phyloP scores from a whole-genome alignment of 2,329 filamentous ascomycete species.

The Fusarium chaquense region DNA sequence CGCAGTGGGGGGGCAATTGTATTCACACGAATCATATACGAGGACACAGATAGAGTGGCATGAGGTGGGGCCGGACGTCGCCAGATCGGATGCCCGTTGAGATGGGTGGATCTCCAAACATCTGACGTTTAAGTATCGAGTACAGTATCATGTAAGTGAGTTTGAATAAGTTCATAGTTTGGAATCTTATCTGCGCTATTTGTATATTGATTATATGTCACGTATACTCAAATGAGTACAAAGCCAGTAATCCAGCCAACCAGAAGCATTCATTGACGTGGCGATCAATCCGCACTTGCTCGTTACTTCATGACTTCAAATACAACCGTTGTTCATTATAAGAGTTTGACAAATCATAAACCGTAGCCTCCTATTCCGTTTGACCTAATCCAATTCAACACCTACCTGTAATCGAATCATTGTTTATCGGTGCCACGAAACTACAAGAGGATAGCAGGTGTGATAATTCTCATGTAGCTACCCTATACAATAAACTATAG shows the following conservation, averaged over 20 bases:
- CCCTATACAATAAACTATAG: not conserved
- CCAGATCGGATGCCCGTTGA: constrained; percentile 29
- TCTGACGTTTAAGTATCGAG: constrained; percentile 7
- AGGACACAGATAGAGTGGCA: constrained; percentile 32
- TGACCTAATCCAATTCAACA: not conserved
- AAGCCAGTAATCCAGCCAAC: not conserved
- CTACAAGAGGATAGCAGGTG: not conserved
- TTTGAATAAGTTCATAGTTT: not conserved
- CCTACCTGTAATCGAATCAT: not conserved
- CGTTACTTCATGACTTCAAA: too few relatives aligned
- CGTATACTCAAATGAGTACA: not conserved
- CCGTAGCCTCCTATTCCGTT: too few relatives aligned
- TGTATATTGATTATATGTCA: not conserved
- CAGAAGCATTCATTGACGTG: not conserved
- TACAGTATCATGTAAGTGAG: not conserved
- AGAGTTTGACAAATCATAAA: not conserved
- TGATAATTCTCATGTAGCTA: not conserved
- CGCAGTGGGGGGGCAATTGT: constrained; percentile 8
- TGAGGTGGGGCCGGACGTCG: constrained; percentile 42
- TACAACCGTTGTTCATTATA: not conserved
- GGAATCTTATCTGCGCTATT: too few relatives aligned
- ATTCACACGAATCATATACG: constrained; percentile 22
- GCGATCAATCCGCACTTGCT: not conserved
- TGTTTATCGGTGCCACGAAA: not conserved
- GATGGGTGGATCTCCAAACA: constrained; percentile 27